Conservation (phyloP, 1,284 basidiomycete genomes). For the Athelia psychrophila region DNA sequence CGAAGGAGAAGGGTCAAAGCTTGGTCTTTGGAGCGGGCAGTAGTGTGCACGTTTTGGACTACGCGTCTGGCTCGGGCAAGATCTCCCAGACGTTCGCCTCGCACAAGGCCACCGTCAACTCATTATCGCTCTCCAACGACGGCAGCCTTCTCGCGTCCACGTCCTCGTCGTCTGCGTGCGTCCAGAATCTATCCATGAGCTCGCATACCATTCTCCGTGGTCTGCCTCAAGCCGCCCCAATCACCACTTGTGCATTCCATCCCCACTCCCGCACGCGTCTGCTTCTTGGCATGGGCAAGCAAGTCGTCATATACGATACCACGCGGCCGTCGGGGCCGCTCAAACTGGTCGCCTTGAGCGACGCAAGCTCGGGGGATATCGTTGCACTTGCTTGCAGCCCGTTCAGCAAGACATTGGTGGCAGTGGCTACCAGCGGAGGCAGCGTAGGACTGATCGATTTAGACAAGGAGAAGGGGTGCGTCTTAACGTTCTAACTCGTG, state of each 20-base stretch:
- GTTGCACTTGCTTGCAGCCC: conserved; percentile 59
- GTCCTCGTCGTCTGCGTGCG: conserved; percentile 47
- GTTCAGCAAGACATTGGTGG: conserved; percentile 69
- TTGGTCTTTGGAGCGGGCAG: conserved; percentile 47
- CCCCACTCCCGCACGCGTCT: conserved; percentile 54
- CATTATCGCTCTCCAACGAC: conserved; percentile 58
- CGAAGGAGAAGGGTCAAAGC: conserved; percentile 39
- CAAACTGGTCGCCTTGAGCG: conserved; percentile 48
- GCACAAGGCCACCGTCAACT: conserved; percentile 52
- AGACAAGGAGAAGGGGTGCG: conserved; percentile 71
- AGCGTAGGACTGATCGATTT: conserved; percentile 59
- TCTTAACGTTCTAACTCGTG: conserved; percentile 10
- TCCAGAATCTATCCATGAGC: conserved; percentile 54
- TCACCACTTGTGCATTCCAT: conserved; percentile 56
- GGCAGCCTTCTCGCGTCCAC: conserved; percentile 54
- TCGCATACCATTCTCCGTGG: conserved; percentile 54
- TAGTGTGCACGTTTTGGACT: conserved; percentile 63
- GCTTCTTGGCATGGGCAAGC: conserved; percentile 49
- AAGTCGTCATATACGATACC: conserved; percentile 61
- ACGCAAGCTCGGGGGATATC: conserved; percentile 42
- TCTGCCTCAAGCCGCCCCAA: conserved; percentile 31
- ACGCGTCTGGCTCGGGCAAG: conserved; percentile 39
- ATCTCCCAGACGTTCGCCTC: conserved; percentile 56
- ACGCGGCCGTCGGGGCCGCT: conserved; percentile 51
- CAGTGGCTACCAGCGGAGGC: conserved; percentile 51